Conservation (phyloP, 2,329 filamentous ascomycete genomes). For the Fusarium musae region DNA sequence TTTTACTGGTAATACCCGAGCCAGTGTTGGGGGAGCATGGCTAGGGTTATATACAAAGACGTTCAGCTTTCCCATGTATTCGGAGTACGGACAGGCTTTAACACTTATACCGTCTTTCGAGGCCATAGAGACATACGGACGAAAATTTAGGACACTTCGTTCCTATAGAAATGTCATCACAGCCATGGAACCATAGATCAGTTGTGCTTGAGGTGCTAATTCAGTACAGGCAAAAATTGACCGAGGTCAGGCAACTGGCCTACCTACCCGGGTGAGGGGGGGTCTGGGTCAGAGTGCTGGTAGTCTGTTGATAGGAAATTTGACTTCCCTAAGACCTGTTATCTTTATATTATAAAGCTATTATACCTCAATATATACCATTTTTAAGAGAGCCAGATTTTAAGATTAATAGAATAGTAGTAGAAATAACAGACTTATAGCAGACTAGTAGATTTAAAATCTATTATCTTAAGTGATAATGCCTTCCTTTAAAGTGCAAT, state of each 20-base stretch:
- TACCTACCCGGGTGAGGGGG: too few relatives aligned
- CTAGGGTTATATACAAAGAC: background rate
- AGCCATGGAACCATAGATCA: background rate
- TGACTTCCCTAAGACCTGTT: too few relatives aligned
- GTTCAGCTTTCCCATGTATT: background rate
- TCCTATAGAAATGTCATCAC: background rate
- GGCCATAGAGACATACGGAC: background rate
- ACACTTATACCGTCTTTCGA: conserved; percentile 21
- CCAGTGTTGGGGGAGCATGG: background rate
- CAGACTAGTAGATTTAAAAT: too few relatives aligned
- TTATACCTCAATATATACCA: too few relatives aligned
- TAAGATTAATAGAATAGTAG: too few relatives aligned
- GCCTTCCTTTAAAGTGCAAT: too few relatives aligned
- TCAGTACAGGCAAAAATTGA: background rate
- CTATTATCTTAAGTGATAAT: too few relatives aligned
- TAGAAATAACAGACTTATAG: too few relatives aligned
- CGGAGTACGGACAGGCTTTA: background rate
- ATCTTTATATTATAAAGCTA: too few relatives aligned
- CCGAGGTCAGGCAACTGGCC: background rate
- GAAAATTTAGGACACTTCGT: background rate
- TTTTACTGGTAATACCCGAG: background rate
- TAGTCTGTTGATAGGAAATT: too few relatives aligned
- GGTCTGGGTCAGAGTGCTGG: too few relatives aligned
- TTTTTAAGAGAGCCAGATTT: too few relatives aligned
- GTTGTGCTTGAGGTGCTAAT: background rate